These are phyloP conservation scores for Claviceps digitariae DNA, from an alignment of 2,329 filamentous ascomycete genomes.

Conservation along the genomic window DNA sequence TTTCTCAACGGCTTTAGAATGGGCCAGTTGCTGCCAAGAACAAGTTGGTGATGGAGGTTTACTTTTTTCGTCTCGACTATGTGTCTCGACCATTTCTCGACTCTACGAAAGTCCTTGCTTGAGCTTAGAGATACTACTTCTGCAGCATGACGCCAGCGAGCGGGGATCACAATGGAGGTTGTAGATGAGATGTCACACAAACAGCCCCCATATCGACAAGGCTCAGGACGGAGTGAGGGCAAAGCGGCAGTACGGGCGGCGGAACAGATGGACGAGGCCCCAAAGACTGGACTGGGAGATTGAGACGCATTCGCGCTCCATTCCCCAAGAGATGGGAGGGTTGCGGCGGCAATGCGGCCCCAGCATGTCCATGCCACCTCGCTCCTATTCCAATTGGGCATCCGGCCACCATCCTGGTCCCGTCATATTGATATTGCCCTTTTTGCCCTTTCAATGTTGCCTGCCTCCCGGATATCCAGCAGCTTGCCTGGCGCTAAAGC, in stretches of 20 bases:
- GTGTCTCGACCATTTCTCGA: not conserved
- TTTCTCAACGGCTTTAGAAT: not conserved
- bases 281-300: not conserved
- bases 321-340: not conserved
- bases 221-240: not conserved
- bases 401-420: not conserved
- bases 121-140: not conserved
- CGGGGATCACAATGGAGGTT: not conserved
- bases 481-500: constrained; percentile 3
- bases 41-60: not conserved
- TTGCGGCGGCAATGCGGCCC: not conserved
- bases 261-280: not conserved
- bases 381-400: constrained; percentile 2
- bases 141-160: not conserved
- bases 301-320: not conserved
- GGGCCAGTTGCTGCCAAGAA: not conserved
- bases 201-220: not conserved
- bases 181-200: not conserved
- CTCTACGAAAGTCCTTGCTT: not conserved
- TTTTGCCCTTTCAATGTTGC: not conserved
- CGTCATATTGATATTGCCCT: constrained; percentile 1
- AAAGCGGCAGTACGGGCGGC: not conserved
- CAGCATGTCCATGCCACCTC: not conserved
- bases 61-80: not conserved
- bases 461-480: constrained; percentile 5